Evolutionary conservation across 768 basidiomycete species (phyloP), one percentile per base, ranked within the genome.

Genomic region (Hericium coralloides): DNA sequence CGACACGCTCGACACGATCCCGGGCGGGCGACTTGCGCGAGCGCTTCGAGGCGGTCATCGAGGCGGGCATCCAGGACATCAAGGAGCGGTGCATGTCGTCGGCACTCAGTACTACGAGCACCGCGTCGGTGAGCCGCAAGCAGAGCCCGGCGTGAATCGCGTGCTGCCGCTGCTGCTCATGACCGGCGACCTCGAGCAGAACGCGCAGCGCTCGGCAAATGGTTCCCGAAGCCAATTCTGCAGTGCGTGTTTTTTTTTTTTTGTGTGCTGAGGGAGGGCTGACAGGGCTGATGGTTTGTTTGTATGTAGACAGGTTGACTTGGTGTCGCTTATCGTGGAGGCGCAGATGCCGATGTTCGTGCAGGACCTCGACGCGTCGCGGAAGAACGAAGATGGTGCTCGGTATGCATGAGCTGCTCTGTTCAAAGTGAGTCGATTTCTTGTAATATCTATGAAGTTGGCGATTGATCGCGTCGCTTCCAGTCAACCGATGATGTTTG

Each of bases 181-280:
- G 81, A 91, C 90, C 3, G 87, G 88, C 49, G 95, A 95, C 72
- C 72, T 97, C 2, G 92, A 95, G 76, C 95, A 92, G 68, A 73
- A 77, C 38, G 83, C 89, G 17, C 94, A 95, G 69, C 78, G 23
- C 76, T 95, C 37, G 89, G 94, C 69, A 92, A 93, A 69, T 81
- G 87, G 57, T 99, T 95, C 72, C 82, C 85, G 0, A 82, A 89
- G 55, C 88, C 91, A 31, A 68, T 98, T 20, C 75, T 94, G 36
- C 87, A 84, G 90, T 94, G 66, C 36, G 82, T 75, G 22, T n/a
- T n/a, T 53, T 55, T 17, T 6, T 9, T 6, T 38, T 38, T 15
- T 31, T 37, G 12, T n/a, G 12, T 5, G n/a, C 36, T 45, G 48
- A 49, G 10, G n/a, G 59, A n/a, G n/a, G n/a, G n/a, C n/a, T n/a